A percentile compares a stretch with the other conserved stretches of the same genome.
Evolutionary conservation across 306 rosid species (phyloP).

Genomic region (Rosa chinensis): DNA sequence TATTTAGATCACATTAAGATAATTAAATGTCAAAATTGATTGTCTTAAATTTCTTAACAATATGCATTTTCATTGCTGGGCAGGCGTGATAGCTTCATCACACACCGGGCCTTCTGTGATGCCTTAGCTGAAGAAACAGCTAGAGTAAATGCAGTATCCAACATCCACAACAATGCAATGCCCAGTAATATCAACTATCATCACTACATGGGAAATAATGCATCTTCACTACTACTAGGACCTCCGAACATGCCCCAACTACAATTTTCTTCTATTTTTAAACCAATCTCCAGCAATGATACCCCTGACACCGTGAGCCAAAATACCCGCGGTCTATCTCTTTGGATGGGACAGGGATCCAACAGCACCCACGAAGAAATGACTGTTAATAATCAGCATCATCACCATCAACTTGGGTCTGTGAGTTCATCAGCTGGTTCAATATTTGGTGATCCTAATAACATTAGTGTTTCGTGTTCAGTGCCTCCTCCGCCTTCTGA

Average conservation of each 20-base stretch:
- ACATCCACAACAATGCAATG: constrained; percentile 35
- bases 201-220: constrained; percentile 44
- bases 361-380: constrained; percentile 32
- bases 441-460: constrained; percentile 37
- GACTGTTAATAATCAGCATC: constrained; percentile 3
- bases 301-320: constrained; percentile 34
- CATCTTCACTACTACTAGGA: constrained; percentile 21
- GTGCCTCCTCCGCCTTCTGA: constrained; percentile 37
- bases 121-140: constrained; percentile 98
- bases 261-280: constrained; percentile 58
- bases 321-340: constrained; percentile 44
- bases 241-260: constrained; percentile 38
- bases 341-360: constrained; percentile 53
- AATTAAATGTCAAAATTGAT: background rate
- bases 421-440: constrained; percentile 27
- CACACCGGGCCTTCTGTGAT: constrained; percentile 90
- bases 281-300: constrained; percentile 45
- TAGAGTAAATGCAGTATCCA: constrained; percentile 61
- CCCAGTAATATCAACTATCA: constrained; percentile 40
- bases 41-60: background rate
- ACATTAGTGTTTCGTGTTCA: constrained; percentile 33
- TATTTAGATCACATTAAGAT: background rate
- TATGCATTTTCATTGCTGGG: background rate
- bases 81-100: constrained; percentile 94
- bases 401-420: constrained; percentile 37